Evolutionary conservation across 108 stramenopile species (phyloP).

Genomic region (Cyclotella sp.): DNA sequence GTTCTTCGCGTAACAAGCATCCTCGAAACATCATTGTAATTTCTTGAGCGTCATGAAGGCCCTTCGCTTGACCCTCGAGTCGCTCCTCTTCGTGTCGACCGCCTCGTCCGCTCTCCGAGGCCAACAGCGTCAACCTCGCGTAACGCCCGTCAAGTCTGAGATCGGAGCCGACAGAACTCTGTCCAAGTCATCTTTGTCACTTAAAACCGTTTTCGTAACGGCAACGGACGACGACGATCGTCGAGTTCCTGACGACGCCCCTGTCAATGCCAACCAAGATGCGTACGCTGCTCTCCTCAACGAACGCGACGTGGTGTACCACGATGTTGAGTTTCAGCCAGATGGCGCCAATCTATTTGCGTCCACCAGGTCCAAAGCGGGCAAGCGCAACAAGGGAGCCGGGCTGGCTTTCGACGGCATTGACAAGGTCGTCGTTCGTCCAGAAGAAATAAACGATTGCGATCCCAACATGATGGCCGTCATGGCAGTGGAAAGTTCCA

Average conservation of each 20-base stretch:
- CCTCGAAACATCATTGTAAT: too few relatives aligned
- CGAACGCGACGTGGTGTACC: not conserved
- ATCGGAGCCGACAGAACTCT: not conserved
- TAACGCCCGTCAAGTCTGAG: not conserved
- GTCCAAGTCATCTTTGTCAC: too few relatives aligned
- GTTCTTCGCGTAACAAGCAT: too few relatives aligned
- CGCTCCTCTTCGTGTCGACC: too few relatives aligned
- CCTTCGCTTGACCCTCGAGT: too few relatives aligned
- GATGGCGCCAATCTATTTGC: not conserved
- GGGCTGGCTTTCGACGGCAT: conserved; percentile 3
- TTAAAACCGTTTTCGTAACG: not conserved
- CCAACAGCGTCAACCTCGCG: conserved; percentile 2
- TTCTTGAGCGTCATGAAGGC: too few relatives aligned
- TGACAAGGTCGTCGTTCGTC: conserved; percentile 2
- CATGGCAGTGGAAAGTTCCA: not conserved
- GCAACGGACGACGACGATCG: conserved; percentile 1
- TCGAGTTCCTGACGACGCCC: conserved; percentile 22
- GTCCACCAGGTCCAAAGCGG: not conserved
- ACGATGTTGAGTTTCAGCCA: not conserved
- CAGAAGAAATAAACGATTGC: conserved; percentile 3
- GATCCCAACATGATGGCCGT: not conserved
- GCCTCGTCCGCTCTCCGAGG: not conserved
- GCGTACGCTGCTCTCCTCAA: not conserved
- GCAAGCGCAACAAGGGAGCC: not conserved
- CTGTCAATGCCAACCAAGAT: conserved; percentile 24